phyloP scores from a whole-genome alignment of 208 protist species.

The Trichomonas gallinae region DNA sequence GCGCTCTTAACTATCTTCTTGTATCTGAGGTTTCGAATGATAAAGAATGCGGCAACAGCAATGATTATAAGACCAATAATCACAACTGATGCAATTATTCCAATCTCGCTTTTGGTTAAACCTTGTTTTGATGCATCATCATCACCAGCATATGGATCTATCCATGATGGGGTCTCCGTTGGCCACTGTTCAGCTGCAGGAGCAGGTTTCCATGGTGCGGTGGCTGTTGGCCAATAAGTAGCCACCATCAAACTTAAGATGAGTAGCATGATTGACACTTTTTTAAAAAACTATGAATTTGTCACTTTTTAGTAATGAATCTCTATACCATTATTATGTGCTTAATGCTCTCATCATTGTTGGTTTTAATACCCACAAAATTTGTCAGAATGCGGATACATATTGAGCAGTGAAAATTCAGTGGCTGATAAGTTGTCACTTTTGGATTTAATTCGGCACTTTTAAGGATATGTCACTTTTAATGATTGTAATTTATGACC shows the following conservation, averaged over 20 bases:
- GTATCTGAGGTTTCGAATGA: neutral
- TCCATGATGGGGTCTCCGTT: neutral
- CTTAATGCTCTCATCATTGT: too few species aligned
- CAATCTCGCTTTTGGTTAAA: neutral
- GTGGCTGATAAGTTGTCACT: too few species aligned
- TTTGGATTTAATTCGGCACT: too few species aligned
- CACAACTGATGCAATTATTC: neutral
- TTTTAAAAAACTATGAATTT: neutral
- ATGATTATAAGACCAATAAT: neutral
- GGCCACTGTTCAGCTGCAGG: neutral
- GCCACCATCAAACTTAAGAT: neutral
- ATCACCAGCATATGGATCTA: neutral
- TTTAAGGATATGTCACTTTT: too few species aligned
- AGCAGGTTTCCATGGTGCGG: neutral
- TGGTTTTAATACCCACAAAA: too few species aligned
- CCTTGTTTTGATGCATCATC: neutral
- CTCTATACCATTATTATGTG: too few species aligned
- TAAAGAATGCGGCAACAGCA: neutral
- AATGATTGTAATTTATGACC: too few species aligned
- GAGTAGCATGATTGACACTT: neutral
- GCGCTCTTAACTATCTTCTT: neutral
- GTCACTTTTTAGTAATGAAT: too few species aligned
- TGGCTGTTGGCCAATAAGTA: neutral
- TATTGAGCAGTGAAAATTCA: too few species aligned
- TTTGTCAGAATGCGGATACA: too few species aligned